phyloP scores from a whole-genome alignment of 2,329 filamentous ascomycete genomes.

The Cordyceps farinosa region DNA sequence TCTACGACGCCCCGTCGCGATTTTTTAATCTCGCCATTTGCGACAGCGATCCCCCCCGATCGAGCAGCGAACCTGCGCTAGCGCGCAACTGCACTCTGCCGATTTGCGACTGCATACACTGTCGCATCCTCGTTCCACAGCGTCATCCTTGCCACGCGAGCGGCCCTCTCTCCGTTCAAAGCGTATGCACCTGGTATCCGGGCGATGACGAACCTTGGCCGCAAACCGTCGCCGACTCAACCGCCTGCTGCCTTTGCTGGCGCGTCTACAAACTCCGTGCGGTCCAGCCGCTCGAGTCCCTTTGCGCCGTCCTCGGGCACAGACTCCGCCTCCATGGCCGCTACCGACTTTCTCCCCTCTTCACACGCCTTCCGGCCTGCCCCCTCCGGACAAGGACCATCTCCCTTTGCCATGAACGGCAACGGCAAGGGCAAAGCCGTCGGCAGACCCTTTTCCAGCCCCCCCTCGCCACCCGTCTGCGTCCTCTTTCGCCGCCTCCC shows the following conservation, averaged over 20 bases:
- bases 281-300: conserved; percentile 32
- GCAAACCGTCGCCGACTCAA: conserved; percentile 21
- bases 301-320: conserved; percentile 29
- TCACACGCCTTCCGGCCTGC: conserved; percentile 37
- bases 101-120: neutral
- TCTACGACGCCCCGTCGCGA: neutral
- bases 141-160: neutral
- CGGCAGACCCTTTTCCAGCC: conserved; percentile 37
- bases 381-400: conserved; percentile 32
- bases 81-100: conserved; percentile 5
- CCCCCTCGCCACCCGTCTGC: conserved; percentile 34
- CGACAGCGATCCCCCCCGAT: neutral
- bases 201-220: conserved; percentile 29
- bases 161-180: neutral
- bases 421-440: conserved; percentile 33
- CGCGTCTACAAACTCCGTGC: conserved; percentile 26
- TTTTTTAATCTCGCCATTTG: neutral
- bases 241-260: conserved; percentile 25
- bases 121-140: neutral
- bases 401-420: conserved; percentile 30
- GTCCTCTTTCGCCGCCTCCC: conserved; percentile 55
- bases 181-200: conserved; percentile 26
- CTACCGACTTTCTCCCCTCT: conserved; percentile 38
- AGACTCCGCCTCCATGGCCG: conserved; percentile 38
- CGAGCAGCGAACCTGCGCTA: neutral